Percentiles rank a stretch among this genome's conserved stretches.
phyloP scores from a whole-genome alignment of 2,329 filamentous ascomycete species.

The Rhinocladiella similis region DNA sequence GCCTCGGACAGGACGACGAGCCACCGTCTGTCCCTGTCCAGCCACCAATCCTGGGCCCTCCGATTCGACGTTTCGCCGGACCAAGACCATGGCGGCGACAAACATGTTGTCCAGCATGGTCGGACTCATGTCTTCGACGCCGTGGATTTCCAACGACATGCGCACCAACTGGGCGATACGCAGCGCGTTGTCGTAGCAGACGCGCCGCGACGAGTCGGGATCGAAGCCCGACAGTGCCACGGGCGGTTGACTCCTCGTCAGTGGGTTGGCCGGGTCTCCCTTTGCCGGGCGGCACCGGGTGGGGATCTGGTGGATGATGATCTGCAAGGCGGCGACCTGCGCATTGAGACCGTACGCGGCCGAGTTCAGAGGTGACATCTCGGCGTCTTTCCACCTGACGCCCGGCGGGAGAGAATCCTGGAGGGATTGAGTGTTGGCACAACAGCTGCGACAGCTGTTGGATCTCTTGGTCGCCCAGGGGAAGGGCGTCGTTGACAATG shows the following conservation, averaged over 20 bases:
- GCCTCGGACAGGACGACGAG: too few relatives aligned
- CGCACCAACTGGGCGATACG: not conserved
- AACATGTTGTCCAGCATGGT: not conserved
- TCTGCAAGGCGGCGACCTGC: not conserved
- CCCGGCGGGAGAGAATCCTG: too few relatives aligned
- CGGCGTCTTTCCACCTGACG: not conserved
- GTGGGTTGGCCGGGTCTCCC: too few relatives aligned
- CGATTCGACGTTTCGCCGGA: not conserved
- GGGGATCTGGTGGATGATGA: not conserved
- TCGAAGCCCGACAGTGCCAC: not conserved
- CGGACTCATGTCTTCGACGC: not conserved
- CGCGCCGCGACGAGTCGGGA: not conserved
- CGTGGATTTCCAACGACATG: not conserved
- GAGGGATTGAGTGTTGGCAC: not conserved
- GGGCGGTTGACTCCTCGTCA: too few relatives aligned
- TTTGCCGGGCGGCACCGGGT: too few relatives aligned
- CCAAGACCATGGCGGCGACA: not conserved
- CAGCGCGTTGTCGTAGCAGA: conserved; percentile 1
- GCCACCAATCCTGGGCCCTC: too few relatives aligned
- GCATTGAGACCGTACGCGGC: not conserved
- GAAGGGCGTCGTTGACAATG: too few relatives aligned
- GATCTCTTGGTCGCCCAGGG: too few relatives aligned
- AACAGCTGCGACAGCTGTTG: not conserved
- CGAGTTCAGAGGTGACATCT: not conserved
- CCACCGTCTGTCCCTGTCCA: too few relatives aligned